A percentile compares a stretch with the other conserved stretches of the same genome.
phyloP scores from a whole-genome alignment of 2,329 filamentous ascomycete species.

The Phialocephala sp. region DNA sequence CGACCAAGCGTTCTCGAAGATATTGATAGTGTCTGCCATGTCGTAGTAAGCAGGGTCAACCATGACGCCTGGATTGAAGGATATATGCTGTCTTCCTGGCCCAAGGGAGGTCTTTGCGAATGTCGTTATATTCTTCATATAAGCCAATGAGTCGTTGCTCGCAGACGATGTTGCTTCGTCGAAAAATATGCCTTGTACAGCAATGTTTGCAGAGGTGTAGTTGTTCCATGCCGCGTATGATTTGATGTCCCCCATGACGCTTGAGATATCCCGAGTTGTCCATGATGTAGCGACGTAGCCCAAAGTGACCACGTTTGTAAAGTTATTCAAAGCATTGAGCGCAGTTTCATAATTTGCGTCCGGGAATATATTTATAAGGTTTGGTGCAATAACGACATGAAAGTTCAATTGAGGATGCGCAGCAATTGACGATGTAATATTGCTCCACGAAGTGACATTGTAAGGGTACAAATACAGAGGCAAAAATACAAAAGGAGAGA shows the following conservation, averaged over 20 bases:
- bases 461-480: constrained; percentile 37
- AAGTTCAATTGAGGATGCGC: constrained; percentile 33
- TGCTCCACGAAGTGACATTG: constrained; percentile 33
- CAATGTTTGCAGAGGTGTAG: constrained; percentile 28
- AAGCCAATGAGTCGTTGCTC: constrained; percentile 24
- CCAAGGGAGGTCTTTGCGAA: constrained; percentile 30
- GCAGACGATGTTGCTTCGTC: constrained; percentile 29
- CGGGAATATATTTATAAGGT: constrained; percentile 28
- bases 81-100: constrained; percentile 27
- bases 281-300: constrained; percentile 50
- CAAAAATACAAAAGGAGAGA: constrained; percentile 32
- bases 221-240: constrained; percentile 46
- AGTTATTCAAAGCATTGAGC: constrained; percentile 32
- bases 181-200: constrained; percentile 36
- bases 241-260: constrained; percentile 45
- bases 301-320: constrained; percentile 43
- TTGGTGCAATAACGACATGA: constrained; percentile 34
- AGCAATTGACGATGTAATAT: constrained; percentile 28
- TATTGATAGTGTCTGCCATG: constrained; percentile 33
- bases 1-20: constrained; percentile 33
- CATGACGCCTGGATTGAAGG: constrained; percentile 32
- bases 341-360: constrained; percentile 33
- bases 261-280: constrained; percentile 40
- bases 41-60: constrained; percentile 33
- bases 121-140: constrained; percentile 31